Percentiles rank a stretch among this genome's conserved stretches.
These are phyloP conservation scores for Fremontodendron californicum DNA, from an alignment of 345 rosid species.

Conservation along the genomic window DNA sequence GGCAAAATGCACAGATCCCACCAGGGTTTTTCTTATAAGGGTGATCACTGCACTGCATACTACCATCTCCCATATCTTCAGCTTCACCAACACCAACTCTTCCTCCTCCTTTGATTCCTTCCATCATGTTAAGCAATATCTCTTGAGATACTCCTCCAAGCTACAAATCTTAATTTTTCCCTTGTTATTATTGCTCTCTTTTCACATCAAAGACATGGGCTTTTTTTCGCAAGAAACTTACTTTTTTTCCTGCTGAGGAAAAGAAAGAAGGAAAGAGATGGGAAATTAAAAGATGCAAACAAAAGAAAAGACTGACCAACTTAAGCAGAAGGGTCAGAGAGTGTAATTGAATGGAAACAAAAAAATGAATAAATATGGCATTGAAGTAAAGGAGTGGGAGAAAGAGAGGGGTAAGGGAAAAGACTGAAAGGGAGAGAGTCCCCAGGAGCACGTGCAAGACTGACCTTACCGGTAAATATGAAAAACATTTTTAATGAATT, in stretches of 20 bases:
- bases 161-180: background rate
- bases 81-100: slow-evolving; percentile 35
- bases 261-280: background rate
- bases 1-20: slow-evolving; percentile 98
- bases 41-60: slow-evolving; percentile 74
- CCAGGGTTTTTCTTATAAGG: slow-evolving; percentile 76
- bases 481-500: too few species aligned
- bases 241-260: slow-evolving; percentile 24
- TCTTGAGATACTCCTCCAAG: slow-evolving; percentile 11
- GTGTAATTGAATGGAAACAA: slow-evolving; percentile 27
- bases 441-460: slow-evolving; percentile 60
- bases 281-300: slow-evolving; percentile 11
- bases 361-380: background rate
- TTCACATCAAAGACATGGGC: slow-evolving; percentile 12
- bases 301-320: slow-evolving; percentile 21
- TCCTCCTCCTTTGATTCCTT: slow-evolving; percentile 27
- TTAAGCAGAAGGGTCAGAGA: slow-evolving; percentile 21
- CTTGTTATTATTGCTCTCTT: slow-evolving; percentile 12
- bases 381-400: slow-evolving; percentile 16
- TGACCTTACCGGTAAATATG: slow-evolving; percentile 37
- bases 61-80: slow-evolving; percentile 72
- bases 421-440: slow-evolving; percentile 36
- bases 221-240: background rate
- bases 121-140: slow-evolving; percentile 23
- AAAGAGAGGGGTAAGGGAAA: slow-evolving; percentile 15